Evolutionary conservation across 2,329 filamentous ascomycete species (phyloP), one percentile per base, ranked within the genome.

Genomic region (Fusarium clavum): DNA sequence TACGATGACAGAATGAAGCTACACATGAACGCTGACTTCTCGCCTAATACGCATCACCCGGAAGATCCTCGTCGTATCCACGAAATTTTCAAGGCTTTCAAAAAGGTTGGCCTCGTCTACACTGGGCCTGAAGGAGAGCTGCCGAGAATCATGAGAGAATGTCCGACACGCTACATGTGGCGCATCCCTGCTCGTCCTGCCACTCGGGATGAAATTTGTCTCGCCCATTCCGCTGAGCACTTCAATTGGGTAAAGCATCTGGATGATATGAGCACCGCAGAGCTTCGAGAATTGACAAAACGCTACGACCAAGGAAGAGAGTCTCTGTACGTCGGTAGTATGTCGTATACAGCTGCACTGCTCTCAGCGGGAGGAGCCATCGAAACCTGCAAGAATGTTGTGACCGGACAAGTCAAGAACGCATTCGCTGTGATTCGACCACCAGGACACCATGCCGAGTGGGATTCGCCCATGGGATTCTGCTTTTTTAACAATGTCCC

Each of bases 401-500:
- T 96, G 25, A 86, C 87, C 5, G 92, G 93, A 6, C 87, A 89
- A 61, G 92, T 98, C 55, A 97, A 97, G 79, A 99, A 99, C 76
- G 94, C 93, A 0, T 96, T 99, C 78, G 96, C 96, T 2, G 91
- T 99, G 40, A 97, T 99, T 74, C 89, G 96, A 16, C 96, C 96
- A 3, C 96, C 96, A 0, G 96, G 96, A 1, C 96, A 99, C 76
- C 96, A 99, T 79, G 96, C 96, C 2, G 96, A 99, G 78, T 90
- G 89, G 61, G 87, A 96, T 74, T 85, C 90, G 38, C 88, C 95
- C 1, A 96, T 97, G 87, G 96, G 96, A 0, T 99, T 99, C 77
- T 99, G 96, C 79, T 88, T 98, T 63, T 98, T 98, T 83, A 98
- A 99, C 82, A 99, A 99, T 76, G 96, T 98, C 5, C 94, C 93